phyloP scores from a whole-genome alignment of 306 rosid genomes.

The Purshia tridentata region DNA sequence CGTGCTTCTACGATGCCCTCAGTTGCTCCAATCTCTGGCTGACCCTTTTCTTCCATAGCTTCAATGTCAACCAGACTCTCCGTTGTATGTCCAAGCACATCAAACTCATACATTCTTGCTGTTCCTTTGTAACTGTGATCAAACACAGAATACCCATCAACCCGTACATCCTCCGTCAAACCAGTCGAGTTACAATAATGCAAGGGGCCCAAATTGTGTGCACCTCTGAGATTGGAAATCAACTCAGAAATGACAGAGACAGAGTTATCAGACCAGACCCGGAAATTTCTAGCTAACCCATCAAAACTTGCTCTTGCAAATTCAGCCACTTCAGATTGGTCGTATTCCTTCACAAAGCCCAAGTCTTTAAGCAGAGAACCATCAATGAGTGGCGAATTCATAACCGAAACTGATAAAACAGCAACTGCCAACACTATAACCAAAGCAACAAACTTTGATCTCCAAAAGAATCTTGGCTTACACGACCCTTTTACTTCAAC shows the following conservation, averaged over 20 bases:
- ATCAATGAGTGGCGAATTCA: conserved; percentile 37
- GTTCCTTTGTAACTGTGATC: conserved; percentile 24
- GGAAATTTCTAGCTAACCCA: conserved; percentile 31
- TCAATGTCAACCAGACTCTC: conserved; percentile 7
- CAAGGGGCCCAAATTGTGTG: conserved; percentile 28
- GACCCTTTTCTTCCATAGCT: conserved; percentile 11
- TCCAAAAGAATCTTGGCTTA: conserved; percentile 35
- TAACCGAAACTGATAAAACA: conserved; percentile 35
- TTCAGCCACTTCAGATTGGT: conserved; percentile 30
- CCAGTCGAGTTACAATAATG: conserved; percentile 52
- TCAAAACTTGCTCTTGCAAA: conserved; percentile 44
- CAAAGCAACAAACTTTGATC: conserved; percentile 40
- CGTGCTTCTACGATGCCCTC: neutral
- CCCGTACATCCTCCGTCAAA: conserved; percentile 21
- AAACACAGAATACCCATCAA: conserved; percentile 31
- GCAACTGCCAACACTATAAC: conserved; percentile 47
- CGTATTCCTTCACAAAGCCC: conserved; percentile 23
- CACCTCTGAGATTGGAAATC: conserved; percentile 40
- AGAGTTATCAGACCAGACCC: conserved; percentile 32
- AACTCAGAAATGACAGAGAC: conserved; percentile 36
- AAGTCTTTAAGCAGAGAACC: conserved; percentile 33
- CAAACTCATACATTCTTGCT: conserved; percentile 10
- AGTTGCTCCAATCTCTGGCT: neutral
- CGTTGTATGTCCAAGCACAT: neutral
- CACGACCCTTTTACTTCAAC: conserved; percentile 27